Base-by-base conservation (phyloP, 192 early-diverging fungal species). In the Coemansia sp. region DNA sequence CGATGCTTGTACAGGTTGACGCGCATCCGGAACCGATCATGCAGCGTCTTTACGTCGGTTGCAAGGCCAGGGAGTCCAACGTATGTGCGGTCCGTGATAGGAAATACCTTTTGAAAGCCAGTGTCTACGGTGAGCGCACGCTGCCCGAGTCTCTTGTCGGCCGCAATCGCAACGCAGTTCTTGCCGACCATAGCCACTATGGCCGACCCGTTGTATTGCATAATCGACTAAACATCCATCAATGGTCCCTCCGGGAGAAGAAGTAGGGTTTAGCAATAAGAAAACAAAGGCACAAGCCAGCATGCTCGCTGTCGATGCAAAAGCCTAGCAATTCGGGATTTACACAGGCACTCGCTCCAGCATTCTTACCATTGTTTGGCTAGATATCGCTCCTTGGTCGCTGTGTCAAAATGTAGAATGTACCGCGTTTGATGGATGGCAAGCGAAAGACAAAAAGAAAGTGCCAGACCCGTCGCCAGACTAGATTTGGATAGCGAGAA, bases 171-270 rank as follows among this genome's bases (percentile, higher is more conserved):
- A 10, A 99, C 95, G 75, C 97, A 99, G 83, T 93, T 88, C 84
- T 99, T 98, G 77, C 97, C 97, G 40, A 87, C 87, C 95, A 99
- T 97, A 58, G 94, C 96, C 65, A 98, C 91, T 58, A 99, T 82
- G 60, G 93, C 88, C 67, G 89, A 89, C 69, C 97, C 97, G 86
- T 97, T 97, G 76, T 96, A 96, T 82, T 91, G 86, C 90, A 91
- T 92, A 82, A 94, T 92, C 63, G 88, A 90, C 87, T 87, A 84
- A 35, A 73, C 34, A 31, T 13, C 23, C 46, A 50, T 8, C 46
- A 50, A 24, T 2, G 46, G 20, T 14, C 14, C 24, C 26, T 28
- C 14, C 24, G 26, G 6, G 14, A 16, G 14, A 11, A 28, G 10
- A 53, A 9, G 40, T n/a, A 39, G 23, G 6, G n/a, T 38, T 46